These are phyloP conservation scores for Apium graveolens DNA, from an alignment of 129 eudicot genomes.

Conservation along the genomic window DNA sequence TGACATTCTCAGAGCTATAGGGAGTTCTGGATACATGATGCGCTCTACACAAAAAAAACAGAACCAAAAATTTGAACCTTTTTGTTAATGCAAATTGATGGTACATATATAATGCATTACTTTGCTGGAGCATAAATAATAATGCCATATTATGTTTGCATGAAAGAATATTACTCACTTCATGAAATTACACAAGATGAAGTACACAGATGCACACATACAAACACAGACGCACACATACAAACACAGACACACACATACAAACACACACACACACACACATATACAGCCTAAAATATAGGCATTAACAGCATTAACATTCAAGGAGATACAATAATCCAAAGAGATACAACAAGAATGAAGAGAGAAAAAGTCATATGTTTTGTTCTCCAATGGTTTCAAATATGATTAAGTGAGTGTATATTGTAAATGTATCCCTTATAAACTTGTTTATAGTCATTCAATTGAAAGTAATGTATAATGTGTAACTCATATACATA, in stretches of 20 bases:
- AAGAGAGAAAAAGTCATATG: background rate
- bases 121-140: background rate
- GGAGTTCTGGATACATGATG: slow-evolving; percentile 82
- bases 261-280: too few relatives aligned
- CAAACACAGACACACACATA: too few relatives aligned
- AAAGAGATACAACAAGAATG: background rate
- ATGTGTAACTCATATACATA: background rate
- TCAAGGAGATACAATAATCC: background rate
- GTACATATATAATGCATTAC: background rate
- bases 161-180: background rate
- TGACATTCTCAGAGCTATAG: slow-evolving; percentile 86
- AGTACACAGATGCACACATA: background rate
- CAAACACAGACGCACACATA: too few relatives aligned
- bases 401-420: background rate
- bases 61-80: background rate
- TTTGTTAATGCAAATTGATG: background rate
- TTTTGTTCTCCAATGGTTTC: background rate
- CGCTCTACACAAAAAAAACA: slow-evolving; percentile 36
- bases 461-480: background rate
- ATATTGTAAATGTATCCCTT: background rate
- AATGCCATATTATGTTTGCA: background rate
- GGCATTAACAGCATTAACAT: background rate
- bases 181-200: background rate
- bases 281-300: background rate
- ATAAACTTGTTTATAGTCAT: background rate